Evolutionary conservation across 371 early-diverging fungal species (phyloP).

Genomic region (Apophysomyces ossiformis): DNA sequence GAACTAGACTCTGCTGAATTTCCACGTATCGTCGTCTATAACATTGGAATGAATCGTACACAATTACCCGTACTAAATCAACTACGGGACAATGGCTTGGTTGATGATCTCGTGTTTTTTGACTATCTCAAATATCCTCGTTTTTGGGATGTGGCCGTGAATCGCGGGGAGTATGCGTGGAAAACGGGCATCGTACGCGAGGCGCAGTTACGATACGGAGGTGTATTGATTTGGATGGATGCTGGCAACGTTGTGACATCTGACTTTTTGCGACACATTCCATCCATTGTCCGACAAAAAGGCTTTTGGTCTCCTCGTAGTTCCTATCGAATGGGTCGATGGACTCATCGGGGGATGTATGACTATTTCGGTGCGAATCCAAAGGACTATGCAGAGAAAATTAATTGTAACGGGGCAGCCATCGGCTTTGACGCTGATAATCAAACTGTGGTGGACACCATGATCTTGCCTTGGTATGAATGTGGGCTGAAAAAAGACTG

Average conservation of each 20-base stretch:
- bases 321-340: constrained; percentile 51
- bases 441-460: constrained; percentile 43
- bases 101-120: constrained; percentile 57
- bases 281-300: constrained; percentile 40
- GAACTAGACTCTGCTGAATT: constrained; percentile 34
- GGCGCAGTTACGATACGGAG: constrained; percentile 53
- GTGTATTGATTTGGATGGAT: constrained; percentile 64
- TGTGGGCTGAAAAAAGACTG: constrained; percentile 62
- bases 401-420: constrained; percentile 71
- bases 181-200: constrained; percentile 69
- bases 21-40: constrained; percentile 54
- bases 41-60: constrained; percentile 57
- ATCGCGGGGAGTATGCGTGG: constrained; percentile 71
- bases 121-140: constrained; percentile 60
- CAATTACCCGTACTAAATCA: constrained; percentile 53
- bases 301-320: constrained; percentile 66
- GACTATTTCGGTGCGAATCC: constrained; percentile 51
- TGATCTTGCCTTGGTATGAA: constrained; percentile 61
- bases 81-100: constrained; percentile 37
- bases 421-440: constrained; percentile 62
- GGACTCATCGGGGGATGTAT: constrained; percentile 66
- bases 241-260: constrained; percentile 61
- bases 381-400: constrained; percentile 44
- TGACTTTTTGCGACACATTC: constrained; percentile 56
- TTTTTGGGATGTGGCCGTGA: constrained; percentile 66